Evolutionary conservation across 2,329 filamentous ascomycete genomes (phyloP).

Genomic region (Fusarium secorum): DNA sequence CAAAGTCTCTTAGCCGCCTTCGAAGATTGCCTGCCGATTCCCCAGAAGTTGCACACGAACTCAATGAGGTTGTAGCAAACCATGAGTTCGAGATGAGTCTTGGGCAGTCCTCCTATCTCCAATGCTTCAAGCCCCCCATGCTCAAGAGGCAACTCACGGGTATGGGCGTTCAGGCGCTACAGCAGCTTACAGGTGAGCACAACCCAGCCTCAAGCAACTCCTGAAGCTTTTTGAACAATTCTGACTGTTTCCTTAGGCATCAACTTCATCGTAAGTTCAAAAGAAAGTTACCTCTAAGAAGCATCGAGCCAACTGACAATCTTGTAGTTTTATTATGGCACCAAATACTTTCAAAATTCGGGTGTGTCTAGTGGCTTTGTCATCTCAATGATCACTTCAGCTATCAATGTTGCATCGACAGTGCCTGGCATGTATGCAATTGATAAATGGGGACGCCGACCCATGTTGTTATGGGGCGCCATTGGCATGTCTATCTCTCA

Average conservation of each 20-base stretch:
- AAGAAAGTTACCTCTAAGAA: not conserved
- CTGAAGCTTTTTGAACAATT: rapidly evolving
- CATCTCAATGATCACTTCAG: constrained; percentile 51
- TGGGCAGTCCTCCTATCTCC: constrained; percentile 57
- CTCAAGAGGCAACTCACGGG: constrained; percentile 71
- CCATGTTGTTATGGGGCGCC: constrained; percentile 71
- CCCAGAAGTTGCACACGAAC: constrained; percentile 50
- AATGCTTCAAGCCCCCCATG: constrained; percentile 61
- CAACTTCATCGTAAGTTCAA: constrained; percentile 48
- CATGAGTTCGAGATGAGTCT: constrained; percentile 69
- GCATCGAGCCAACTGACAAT: constrained; percentile 2
- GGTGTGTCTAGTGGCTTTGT: constrained; percentile 49
- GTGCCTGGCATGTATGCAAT: constrained; percentile 49
- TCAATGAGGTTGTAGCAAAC: constrained; percentile 69
- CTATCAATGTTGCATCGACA: constrained; percentile 50
- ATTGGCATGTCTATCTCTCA: constrained; percentile 67
- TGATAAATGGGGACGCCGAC: constrained; percentile 56
- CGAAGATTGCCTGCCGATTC: not conserved
- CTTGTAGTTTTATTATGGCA: constrained; percentile 49
- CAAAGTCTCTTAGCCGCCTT: not conserved
- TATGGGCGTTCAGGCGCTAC: constrained; percentile 67
- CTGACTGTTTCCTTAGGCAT: constrained; percentile 20
- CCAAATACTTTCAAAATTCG: constrained; percentile 51
- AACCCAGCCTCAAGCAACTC: not conserved
- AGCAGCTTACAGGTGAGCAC: constrained; percentile 42